Evolutionary conservation across 345 rosid species (phyloP), one percentile per base, ranked within the genome.

Genomic region (Pistacia atlantica): DNA sequence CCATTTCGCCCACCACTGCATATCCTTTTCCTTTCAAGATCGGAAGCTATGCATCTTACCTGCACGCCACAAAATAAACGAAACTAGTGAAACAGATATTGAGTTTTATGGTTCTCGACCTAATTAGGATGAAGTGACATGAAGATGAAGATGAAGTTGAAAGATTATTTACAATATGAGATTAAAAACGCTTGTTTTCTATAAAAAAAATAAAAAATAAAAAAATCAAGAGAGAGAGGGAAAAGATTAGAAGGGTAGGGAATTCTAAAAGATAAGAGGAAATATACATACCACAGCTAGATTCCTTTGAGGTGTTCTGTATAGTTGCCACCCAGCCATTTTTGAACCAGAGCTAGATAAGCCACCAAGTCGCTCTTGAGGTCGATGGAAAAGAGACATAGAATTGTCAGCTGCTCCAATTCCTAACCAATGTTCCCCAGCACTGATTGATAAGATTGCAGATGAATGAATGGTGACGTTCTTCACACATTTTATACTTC

Each of bases 331-430:
- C 79, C 95, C 92, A 16, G 97, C 76, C 86, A 91, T 85, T 86
- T 87, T 94, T 59, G 97, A 84, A 69, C 97, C 99, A 0, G 92
- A 69, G 69, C 72, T 81, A 20, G 93, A 77, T 69, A 87, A 64
- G 81, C 90, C 84, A 51, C 90, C 89, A 11, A 85, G 87, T 72
- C 97, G 82, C 78, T 92, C 97, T 84, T 93, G 95, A 75, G 98
- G 98, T 61, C 97, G 94, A 73, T 97, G 95, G 78, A 92, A 97
- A 52, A 97, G 95, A 78, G 99, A 97, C 98, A 97, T 88, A 6
- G 99, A 97, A 85, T 92, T 97, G 84, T 97, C 99, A 79, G 98
- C 97, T 77, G 99, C 98, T 76, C 98, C 99, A 46, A 97, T 84
- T 73, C 99, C 98, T 78, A 97, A 73, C 98, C 98, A 97, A 73